These are phyloP conservation scores for Phytophthora sp. DNA, from an alignment of 352 stramenopile species.

Conservation along the genomic window DNA sequence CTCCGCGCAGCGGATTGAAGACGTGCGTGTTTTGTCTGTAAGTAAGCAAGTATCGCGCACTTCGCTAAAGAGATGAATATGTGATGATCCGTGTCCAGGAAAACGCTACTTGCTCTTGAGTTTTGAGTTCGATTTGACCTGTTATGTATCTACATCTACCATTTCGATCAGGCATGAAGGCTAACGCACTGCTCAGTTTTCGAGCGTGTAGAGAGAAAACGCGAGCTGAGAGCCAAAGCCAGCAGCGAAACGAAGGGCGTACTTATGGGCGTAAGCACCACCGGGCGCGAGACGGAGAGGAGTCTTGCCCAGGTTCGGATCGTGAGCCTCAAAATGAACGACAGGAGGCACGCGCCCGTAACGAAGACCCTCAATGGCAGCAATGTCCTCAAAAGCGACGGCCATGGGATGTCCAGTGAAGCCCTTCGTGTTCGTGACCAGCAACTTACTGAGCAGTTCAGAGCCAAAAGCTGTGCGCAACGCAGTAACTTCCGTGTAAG, in stretches of 20 bases:
- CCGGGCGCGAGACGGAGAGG: conserved; percentile 63
- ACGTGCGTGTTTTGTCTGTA: conserved; percentile 29
- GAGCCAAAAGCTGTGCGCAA: conserved; percentile 73
- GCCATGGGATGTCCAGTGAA: conserved; percentile 97
- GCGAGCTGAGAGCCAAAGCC: conserved; percentile 97
- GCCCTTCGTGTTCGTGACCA: conserved; percentile 94
- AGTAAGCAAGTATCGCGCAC: conserved; percentile 18
- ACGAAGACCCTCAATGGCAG: conserved; percentile 92
- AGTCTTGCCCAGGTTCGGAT: conserved; percentile 67
- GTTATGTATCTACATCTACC: conserved; percentile 16
- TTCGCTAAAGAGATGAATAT: conserved; percentile 16
- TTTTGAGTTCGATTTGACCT: background rate
- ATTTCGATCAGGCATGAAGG: conserved; percentile 11
- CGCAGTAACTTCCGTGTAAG: conserved; percentile 91
- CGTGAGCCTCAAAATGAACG: conserved; percentile 90
- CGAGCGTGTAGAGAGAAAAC: conserved; percentile 94
- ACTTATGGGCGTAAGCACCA: conserved; percentile 83
- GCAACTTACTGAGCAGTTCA: conserved; percentile 69
- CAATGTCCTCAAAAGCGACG: conserved; percentile 96
- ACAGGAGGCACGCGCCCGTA: conserved; percentile 88
- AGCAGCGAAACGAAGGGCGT: conserved; percentile 95
- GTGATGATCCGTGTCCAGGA: conserved; percentile 17
- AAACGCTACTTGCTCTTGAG: conserved; percentile 7
- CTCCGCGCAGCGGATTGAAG: conserved; percentile 8
- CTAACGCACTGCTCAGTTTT: conserved; percentile 26